phyloP scores from a whole-genome alignment of 345 rosid species.

The Eucalyptus curtisii region DNA sequence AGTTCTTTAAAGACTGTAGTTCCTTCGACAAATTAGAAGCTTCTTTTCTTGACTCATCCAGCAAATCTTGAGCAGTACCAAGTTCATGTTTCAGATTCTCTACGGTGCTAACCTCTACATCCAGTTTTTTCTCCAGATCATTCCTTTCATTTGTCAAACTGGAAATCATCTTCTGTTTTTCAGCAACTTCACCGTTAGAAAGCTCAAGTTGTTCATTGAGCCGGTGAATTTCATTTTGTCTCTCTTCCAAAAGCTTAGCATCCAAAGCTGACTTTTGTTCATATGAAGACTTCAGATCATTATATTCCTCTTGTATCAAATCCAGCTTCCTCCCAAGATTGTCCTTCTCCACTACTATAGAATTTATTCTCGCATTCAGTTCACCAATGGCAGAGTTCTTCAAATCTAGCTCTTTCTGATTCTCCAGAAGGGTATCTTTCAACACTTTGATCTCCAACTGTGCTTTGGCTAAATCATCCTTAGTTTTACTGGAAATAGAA shows the following conservation, averaged over 20 bases:
- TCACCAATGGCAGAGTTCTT: constrained; percentile 42
- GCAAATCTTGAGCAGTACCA: constrained; percentile 26
- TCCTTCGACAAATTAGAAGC: constrained; percentile 41
- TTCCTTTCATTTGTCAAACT: constrained; percentile 47
- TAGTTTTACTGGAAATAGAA: constrained; percentile 25
- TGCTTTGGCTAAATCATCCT: constrained; percentile 42
- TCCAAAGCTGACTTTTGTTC: constrained; percentile 38
- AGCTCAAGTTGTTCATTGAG: constrained; percentile 40
- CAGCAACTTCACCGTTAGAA: constrained; percentile 19
- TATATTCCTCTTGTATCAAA: constrained; percentile 28
- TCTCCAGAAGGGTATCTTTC: constrained; percentile 27
- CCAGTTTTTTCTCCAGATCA: constrained; percentile 36
- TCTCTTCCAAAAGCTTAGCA: constrained; percentile 35
- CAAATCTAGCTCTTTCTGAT: constrained; percentile 31
- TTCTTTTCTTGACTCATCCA: constrained; percentile 33
- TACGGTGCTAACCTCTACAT: constrained; percentile 24
- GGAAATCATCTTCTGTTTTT: constrained; percentile 22
- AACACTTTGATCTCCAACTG: constrained; percentile 27
- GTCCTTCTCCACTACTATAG: constrained; percentile 40
- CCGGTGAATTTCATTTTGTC: constrained; percentile 33
- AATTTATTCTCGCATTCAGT: constrained; percentile 32
- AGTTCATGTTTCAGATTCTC: constrained; percentile 50
- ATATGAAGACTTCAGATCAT: constrained; percentile 45
- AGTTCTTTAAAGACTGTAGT: constrained; percentile 35
- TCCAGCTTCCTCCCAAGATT: constrained; percentile 28